Conservation (phyloP, 768 basidiomycete species). For the Dendrothele bispora region DNA sequence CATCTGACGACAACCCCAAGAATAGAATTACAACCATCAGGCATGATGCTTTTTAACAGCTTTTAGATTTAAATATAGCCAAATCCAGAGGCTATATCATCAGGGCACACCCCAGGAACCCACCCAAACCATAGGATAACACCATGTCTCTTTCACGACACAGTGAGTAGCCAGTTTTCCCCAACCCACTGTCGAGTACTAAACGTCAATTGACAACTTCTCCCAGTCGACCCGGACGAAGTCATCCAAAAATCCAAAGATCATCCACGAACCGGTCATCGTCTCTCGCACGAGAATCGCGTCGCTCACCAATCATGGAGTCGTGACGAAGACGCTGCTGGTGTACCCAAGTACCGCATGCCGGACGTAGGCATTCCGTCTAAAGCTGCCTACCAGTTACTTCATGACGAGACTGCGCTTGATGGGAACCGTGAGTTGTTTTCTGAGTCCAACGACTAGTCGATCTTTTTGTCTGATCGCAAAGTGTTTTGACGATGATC, state of each 20-base stretch:
- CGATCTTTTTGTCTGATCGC: no score
- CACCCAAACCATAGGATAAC: no score
- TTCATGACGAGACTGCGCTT: constrained; percentile 56
- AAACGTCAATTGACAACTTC: not conserved
- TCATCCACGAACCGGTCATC: not conserved
- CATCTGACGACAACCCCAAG: no score
- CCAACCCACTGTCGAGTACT: not conserved
- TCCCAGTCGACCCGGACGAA: constrained; percentile 5
- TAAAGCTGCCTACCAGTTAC: constrained; percentile 46
- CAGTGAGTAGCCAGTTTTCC: not conserved
- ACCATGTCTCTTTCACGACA: constrained; percentile 8
- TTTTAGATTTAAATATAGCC: no score
- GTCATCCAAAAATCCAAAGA: constrained; percentile 10
- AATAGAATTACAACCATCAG: no score
- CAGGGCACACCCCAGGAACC: no score
- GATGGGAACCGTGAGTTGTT: constrained; percentile 63
- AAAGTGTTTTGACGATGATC: no score
- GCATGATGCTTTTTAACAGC: no score
- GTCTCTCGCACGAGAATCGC: constrained; percentile 1
- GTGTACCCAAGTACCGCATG: constrained; percentile 45
- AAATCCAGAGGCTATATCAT: no score
- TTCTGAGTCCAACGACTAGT: no score
- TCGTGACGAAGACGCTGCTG: constrained; percentile 16
- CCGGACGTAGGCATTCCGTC: constrained; percentile 43
- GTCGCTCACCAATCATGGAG: constrained; percentile 7